Percentiles rank a stretch among this genome's conserved stretches.
These are phyloP conservation scores for Gynochthodes officinalis DNA, from an alignment of 257 asterid species.

Conservation along the genomic window DNA sequence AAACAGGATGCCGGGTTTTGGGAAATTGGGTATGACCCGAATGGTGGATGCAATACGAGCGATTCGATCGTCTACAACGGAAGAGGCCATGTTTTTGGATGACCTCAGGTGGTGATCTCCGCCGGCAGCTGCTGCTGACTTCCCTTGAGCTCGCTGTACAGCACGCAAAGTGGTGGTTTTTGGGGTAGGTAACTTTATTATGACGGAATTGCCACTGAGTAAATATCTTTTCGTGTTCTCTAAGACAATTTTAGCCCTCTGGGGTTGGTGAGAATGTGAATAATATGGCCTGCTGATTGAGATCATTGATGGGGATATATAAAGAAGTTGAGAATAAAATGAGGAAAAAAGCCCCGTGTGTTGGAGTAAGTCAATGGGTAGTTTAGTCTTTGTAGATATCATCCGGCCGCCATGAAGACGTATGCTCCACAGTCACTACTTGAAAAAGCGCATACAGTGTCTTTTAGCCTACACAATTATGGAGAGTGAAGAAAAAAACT, in stretches of 20 bases:
- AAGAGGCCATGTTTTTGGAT: constrained; percentile 40
- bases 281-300: constrained; percentile 14
- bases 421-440: no score
- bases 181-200: constrained; percentile 31
- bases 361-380: constrained; percentile 8
- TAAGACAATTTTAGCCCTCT: constrained; percentile 35
- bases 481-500: no score
- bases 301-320: constrained; percentile 29
- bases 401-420: background rate
- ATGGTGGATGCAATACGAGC: constrained; percentile 66
- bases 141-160: background rate
- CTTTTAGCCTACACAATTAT: no score
- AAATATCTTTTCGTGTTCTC: background rate
- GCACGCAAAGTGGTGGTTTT: constrained; percentile 15
- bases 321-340: constrained; percentile 17
- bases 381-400: background rate
- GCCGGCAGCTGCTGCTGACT: constrained; percentile 17
- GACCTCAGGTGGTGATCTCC: constrained; percentile 19
- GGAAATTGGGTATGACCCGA: constrained; percentile 86
- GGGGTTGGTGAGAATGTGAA: constrained; percentile 5
- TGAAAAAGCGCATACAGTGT: no score
- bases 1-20: constrained; percentile 89
- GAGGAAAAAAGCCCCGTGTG: background rate
- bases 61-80: constrained; percentile 52
- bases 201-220: constrained; percentile 31